A percentile compares a stretch with the other conserved stretches of the same genome.
phyloP scores from a whole-genome alignment of 345 rosid species.

The Syzygium aromaticum region DNA sequence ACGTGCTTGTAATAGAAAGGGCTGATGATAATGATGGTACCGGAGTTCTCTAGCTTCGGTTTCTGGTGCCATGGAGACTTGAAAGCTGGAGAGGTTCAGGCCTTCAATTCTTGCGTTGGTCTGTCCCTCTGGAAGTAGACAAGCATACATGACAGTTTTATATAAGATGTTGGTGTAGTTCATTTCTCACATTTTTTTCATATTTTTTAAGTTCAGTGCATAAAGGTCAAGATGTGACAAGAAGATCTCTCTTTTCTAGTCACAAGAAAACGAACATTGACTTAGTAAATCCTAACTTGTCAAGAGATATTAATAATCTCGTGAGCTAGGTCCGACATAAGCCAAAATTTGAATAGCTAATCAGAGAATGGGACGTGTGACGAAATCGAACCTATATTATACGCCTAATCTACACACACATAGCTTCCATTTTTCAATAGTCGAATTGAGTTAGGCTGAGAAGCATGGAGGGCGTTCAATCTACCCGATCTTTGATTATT shows the following conservation, averaged over 20 bases:
- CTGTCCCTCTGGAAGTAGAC: constrained; percentile 40
- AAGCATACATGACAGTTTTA: background rate
- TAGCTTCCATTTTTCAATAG: background rate
- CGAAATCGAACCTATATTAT: background rate
- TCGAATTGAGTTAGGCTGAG: background rate
- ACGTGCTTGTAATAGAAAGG: background rate
- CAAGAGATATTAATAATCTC: background rate
- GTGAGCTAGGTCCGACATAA: fast-evolving
- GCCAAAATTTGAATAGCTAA: background rate
- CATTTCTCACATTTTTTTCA: background rate
- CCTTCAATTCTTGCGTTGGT: constrained; percentile 57
- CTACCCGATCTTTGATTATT: background rate
- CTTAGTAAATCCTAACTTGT: background rate
- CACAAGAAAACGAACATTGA: background rate
- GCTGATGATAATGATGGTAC: constrained; percentile 15
- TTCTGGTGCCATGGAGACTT: constrained; percentile 32
- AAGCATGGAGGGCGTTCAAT: background rate
- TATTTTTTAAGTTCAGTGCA: background rate
- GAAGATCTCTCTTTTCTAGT: background rate
- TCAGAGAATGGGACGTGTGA: background rate
- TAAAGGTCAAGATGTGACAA: background rate
- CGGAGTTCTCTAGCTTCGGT: constrained; percentile 61
- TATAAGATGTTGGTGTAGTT: background rate
- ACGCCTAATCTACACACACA: background rate
- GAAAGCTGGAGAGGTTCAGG: constrained; percentile 55